Evolutionary conservation across 1,284 basidiomycete species (phyloP).

Genomic region (Pseudozyma flocculosa): DNA sequence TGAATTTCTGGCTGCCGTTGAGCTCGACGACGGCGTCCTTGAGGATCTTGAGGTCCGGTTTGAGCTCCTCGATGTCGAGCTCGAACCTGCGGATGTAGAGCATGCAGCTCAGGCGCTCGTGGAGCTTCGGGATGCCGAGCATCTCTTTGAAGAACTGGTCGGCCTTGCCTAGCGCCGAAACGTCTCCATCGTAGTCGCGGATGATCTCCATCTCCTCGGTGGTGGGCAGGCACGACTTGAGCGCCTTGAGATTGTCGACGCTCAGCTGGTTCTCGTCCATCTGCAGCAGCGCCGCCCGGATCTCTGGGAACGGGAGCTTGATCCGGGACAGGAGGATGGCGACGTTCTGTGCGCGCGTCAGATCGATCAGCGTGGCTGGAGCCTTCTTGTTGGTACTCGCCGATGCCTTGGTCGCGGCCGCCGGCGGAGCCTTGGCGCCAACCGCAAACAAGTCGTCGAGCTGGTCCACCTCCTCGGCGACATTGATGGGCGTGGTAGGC

Average conservation of each 20-base stretch:
- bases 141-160: conserved; percentile 85
- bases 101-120: conserved; percentile 75
- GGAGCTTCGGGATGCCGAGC: conserved; percentile 72
- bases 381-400: conserved; percentile 21
- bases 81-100: conserved; percentile 78
- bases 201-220: conserved; percentile 46
- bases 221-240: conserved; percentile 43
- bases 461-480: conserved; percentile 56
- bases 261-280: conserved; percentile 37
- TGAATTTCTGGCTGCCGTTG: conserved; percentile 70
- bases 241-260: conserved; percentile 40
- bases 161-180: conserved; percentile 62
- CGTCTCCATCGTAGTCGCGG: conserved; percentile 42
- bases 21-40: conserved; percentile 73
- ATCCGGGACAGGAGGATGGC: conserved; percentile 43
- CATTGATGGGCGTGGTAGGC: conserved; percentile 60
- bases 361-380: conserved; percentile 38
- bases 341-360: conserved; percentile 38
- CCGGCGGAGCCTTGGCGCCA: conserved; percentile 57
- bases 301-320: conserved; percentile 44
- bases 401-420: conserved; percentile 14
- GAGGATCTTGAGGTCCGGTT: conserved; percentile 77
- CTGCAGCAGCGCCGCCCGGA: conserved; percentile 35
- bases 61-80: conserved; percentile 77
- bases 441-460: conserved; percentile 74